Evolutionary conservation across 805 yeast genomes (phyloP).

Genomic region (Suhomyces canberraensis): DNA sequence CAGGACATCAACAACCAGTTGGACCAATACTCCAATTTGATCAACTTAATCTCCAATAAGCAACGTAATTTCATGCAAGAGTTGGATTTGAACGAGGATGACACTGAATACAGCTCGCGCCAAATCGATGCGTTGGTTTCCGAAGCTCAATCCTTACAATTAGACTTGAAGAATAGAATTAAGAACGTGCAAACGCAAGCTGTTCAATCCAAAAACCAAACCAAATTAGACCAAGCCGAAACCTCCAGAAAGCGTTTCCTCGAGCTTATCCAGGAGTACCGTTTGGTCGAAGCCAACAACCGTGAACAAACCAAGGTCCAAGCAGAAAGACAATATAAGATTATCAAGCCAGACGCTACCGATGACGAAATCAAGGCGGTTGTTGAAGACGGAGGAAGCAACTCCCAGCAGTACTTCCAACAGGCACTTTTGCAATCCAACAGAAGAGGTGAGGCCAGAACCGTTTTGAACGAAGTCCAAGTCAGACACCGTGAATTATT

Average conservation of each 20-base stretch:
- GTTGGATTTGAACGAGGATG: constrained; percentile 37
- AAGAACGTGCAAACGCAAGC: constrained; percentile 72
- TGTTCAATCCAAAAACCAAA: constrained; percentile 55
- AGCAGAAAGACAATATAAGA: constrained; percentile 89
- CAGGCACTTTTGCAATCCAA: constrained; percentile 86
- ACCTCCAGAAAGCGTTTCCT: constrained; percentile 81
- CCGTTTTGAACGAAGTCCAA: constrained; percentile 94
- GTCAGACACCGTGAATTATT: constrained; percentile 92
- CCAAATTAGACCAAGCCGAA: constrained; percentile 88
- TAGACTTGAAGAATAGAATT: constrained; percentile 69
- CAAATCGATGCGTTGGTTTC: constrained; percentile 74
- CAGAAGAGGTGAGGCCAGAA: constrained; percentile 91
- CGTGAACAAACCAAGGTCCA: constrained; percentile 79
- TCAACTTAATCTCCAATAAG: constrained; percentile 38
- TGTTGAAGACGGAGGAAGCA: constrained; percentile 67
- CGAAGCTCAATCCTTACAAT: constrained; percentile 78
- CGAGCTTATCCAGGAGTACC: constrained; percentile 80
- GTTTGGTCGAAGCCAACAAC: constrained; percentile 82
- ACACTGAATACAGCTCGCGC: constrained; percentile 61
- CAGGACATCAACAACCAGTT: constrained; percentile 43
- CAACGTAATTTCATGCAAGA: constrained; percentile 42
- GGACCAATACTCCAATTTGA: constrained; percentile 39
- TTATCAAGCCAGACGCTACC: constrained; percentile 83
- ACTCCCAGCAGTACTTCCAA: constrained; percentile 88
- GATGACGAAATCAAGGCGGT: constrained; percentile 82